These are phyloP conservation scores for Colletotrichum sp. DNA, from an alignment of 2,329 filamentous ascomycete species.

Conservation along the genomic window DNA sequence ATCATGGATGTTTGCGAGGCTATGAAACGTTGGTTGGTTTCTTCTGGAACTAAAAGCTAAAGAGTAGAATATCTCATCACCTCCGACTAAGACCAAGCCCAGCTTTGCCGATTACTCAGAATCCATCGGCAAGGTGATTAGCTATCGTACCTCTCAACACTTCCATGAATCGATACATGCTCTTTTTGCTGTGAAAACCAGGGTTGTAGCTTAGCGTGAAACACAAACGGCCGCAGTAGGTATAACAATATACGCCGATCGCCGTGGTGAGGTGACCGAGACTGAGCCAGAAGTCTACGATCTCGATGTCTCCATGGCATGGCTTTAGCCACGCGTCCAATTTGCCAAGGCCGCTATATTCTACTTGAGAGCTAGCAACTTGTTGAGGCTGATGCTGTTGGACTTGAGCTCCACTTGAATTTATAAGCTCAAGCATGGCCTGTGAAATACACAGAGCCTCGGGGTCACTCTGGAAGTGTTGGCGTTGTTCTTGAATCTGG, in stretches of 20 bases:
- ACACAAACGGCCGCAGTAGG: background rate
- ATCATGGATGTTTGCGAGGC: background rate
- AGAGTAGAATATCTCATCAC: background rate
- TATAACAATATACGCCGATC: background rate
- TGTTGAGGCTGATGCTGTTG: background rate
- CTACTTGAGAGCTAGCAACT: background rate
- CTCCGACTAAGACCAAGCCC: background rate
- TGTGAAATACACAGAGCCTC: background rate
- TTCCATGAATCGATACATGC: background rate
- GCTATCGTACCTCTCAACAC: background rate
- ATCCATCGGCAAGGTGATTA: background rate
- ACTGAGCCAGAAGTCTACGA: background rate
- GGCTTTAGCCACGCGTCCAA: background rate
- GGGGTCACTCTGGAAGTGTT: background rate
- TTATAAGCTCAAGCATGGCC: background rate
- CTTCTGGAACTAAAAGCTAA: background rate
- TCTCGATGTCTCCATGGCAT: background rate
- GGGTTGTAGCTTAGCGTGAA: constrained; percentile 1
- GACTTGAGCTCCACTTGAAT: background rate
- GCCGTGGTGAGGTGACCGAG: background rate
- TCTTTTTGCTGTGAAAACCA: background rate
- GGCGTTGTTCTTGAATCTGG: background rate
- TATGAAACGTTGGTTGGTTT: background rate
- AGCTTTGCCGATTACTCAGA: background rate
- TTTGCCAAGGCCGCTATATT: background rate